These are phyloP conservation scores for Leptoxyphium fumago DNA, from an alignment of 2,329 filamentous ascomycete genomes.

Conservation along the genomic window DNA sequence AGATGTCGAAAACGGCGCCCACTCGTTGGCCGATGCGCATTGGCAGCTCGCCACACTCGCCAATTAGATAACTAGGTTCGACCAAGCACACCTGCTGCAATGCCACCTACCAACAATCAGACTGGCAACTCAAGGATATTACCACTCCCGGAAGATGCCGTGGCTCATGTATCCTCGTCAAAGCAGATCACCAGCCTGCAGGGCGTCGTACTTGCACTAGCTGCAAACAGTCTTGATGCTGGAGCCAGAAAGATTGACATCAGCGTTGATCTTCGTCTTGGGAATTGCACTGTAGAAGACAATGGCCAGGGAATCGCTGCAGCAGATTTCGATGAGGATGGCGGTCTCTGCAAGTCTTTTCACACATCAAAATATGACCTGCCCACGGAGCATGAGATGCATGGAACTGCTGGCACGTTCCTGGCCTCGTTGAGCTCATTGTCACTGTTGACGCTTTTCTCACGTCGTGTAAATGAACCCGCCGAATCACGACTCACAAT, in stretches of 20 bases:
- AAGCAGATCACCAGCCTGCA: conserved; percentile 62
- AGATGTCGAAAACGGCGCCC: no score
- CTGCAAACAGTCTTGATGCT: conserved; percentile 79
- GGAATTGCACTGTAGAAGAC: conserved; percentile 69
- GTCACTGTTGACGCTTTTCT: conserved; percentile 63
- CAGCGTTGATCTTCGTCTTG: conserved; percentile 58
- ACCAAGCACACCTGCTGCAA: not conserved
- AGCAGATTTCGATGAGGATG: conserved; percentile 53
- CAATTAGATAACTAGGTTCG: no score
- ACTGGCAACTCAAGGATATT: conserved; percentile 32
- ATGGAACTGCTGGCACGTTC: conserved; percentile 62
- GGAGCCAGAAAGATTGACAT: conserved; percentile 53
- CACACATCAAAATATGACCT: conserved; percentile 60
- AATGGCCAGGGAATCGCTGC: conserved; percentile 66
- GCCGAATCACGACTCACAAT: conserved; percentile 47
- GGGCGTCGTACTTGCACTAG: conserved; percentile 52
- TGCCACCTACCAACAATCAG: not conserved
- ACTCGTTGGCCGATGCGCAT: no score
- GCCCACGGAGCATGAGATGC: conserved; percentile 28
- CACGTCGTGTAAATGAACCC: conserved; percentile 46
- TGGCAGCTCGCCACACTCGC: no score
- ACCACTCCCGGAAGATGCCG: conserved; percentile 54
- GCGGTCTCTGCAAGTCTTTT: conserved; percentile 50
- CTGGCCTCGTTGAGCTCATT: conserved; percentile 61
- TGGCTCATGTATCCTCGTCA: conserved; percentile 73